Evolutionary conservation across 441 rosid species (phyloP).

Genomic region (Capsella rubella): DNA sequence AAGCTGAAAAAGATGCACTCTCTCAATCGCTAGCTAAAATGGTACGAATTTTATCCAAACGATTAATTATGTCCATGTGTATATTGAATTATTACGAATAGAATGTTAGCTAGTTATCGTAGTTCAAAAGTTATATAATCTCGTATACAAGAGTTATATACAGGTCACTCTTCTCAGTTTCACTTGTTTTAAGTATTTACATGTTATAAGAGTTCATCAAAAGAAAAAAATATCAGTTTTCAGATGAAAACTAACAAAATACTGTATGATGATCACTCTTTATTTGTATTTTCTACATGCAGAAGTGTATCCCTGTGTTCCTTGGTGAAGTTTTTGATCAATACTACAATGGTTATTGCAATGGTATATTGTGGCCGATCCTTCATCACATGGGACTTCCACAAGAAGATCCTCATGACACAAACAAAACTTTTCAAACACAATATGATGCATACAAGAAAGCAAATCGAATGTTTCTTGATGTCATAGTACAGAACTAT

Average conservation of each 20-base stretch:
- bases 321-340: constrained; percentile 98
- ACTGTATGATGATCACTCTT: background rate
- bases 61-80: background rate
- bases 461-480: constrained; percentile 97
- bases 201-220: background rate
- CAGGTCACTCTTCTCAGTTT: background rate
- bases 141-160: background rate
- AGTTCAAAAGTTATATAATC: background rate
- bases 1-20: constrained; percentile 82
- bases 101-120: too few species aligned
- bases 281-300: constrained; percentile 25
- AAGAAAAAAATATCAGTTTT: background rate
- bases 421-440: constrained; percentile 94
- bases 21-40: constrained; percentile 84
- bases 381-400: constrained; percentile 96
- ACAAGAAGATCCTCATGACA: constrained; percentile 96
- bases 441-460: constrained; percentile 94
- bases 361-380: constrained; percentile 94
- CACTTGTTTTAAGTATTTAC: background rate
- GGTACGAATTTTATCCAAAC: background rate
- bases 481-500: constrained; percentile 82
- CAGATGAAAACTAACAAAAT: background rate
- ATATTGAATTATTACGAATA: background rate
- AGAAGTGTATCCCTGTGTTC: constrained; percentile 98
- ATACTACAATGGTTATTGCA: constrained; percentile 96